These are phyloP conservation scores for Calophaca sinica DNA, from an alignment of 306 rosid genomes.

Conservation along the genomic window DNA sequence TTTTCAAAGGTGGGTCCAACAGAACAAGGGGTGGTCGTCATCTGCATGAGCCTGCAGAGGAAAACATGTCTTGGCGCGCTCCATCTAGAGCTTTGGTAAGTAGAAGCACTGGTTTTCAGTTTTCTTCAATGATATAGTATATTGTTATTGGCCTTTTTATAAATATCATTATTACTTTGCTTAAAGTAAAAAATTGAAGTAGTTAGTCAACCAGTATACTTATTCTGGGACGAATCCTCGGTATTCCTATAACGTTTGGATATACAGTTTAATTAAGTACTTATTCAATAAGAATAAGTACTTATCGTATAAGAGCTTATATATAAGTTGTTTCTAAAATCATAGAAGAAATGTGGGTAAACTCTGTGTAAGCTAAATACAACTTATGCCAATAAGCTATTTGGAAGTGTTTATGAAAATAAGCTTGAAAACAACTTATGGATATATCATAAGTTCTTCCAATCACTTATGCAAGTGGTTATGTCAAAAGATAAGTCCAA, in stretches of 20 bases:
- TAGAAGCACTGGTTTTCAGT: conserved; percentile 13
- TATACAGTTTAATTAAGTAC: neutral
- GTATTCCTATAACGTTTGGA: neutral
- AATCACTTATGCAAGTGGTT: neutral
- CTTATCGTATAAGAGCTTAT: neutral
- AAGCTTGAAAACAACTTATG: neutral
- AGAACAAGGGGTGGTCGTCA: conserved; percentile 61
- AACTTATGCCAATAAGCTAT: no score
- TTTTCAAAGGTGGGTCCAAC: conserved; percentile 72
- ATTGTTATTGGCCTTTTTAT: conserved; percentile 32
- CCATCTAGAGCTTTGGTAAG: conserved; percentile 76
- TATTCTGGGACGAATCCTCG: conserved; percentile 1
- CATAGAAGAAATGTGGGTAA: neutral
- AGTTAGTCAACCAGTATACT: conserved; percentile 3
- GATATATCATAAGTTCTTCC: neutral
- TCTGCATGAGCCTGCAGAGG: conserved; percentile 73
- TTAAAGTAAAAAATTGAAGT: conserved; percentile 8
- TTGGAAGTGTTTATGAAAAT: neutral
- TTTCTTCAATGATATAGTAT: conserved; percentile 32
- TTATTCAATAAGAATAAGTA: neutral
- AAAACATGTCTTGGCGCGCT: conserved; percentile 71
- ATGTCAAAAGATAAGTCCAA: neutral
- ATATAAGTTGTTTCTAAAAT: neutral
- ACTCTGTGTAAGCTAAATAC: no score
- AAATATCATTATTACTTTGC: conserved; percentile 21